A percentile compares a stretch with the other conserved stretches of the same genome.
Conservation (phyloP, 2,329 filamentous ascomycete species). For the Scedosporium boydii region DNA sequence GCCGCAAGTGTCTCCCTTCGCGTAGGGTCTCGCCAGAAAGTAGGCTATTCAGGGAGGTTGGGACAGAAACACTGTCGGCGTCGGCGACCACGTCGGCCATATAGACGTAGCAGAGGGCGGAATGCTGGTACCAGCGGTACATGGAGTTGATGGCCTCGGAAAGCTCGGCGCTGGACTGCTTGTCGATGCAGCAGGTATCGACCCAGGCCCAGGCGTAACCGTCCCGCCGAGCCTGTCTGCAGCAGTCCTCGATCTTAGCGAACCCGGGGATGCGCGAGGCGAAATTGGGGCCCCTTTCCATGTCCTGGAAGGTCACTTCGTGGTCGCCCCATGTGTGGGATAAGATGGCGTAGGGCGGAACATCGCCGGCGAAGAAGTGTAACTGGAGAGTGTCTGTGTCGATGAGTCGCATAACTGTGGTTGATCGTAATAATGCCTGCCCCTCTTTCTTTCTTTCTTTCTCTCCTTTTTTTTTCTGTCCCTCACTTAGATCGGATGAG, state of each 20-base stretch:
- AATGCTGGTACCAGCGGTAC: conserved; percentile 18
- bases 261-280: background rate
- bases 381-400: conserved; percentile 14
- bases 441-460: background rate
- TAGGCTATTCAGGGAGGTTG: background rate
- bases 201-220: conserved; percentile 16
- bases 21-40: background rate
- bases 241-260: conserved; percentile 4
- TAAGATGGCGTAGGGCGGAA: conserved; percentile 22
- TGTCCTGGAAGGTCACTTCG: conserved; percentile 20
- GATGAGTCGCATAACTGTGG: conserved; percentile 17
- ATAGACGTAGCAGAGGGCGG: conserved; percentile 16
- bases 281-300: conserved; percentile 4
- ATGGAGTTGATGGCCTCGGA: conserved; percentile 20
- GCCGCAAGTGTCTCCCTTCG: background rate
- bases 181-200: conserved; percentile 21
- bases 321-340: conserved; percentile 24
- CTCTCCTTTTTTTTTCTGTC: background rate
- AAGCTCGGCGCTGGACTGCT: conserved; percentile 18
- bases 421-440: background rate
- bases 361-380: conserved; percentile 14
- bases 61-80: background rate
- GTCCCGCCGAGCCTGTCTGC: background rate
- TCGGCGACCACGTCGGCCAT: conserved; percentile 13
- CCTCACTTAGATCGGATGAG: background rate